These are phyloP conservation scores for Trypanosoma congolense DNA, from an alignment of 208 protist genomes.

Conservation along the genomic window DNA sequence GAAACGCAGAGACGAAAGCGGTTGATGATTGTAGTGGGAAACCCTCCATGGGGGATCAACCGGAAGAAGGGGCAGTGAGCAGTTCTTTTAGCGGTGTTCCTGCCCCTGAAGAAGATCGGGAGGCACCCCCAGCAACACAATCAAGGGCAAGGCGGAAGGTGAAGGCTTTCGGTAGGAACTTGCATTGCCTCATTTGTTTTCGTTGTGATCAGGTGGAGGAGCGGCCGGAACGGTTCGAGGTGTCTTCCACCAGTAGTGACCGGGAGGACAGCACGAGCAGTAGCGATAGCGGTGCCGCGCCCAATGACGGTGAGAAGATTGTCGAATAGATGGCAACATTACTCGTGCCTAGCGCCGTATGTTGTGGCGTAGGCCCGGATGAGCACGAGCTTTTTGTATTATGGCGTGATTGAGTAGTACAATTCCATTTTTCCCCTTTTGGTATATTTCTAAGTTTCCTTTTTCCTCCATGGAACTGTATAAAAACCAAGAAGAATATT, in stretches of 20 bases:
- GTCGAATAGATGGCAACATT: conserved; percentile 1
- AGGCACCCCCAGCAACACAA: not conserved
- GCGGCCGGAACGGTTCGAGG: conserved; percentile 51
- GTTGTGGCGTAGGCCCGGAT: too few relatives aligned
- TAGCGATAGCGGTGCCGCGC: not conserved
- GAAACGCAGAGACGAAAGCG: not conserved
- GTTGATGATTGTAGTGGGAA: not conserved
- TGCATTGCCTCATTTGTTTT: conserved; percentile 87
- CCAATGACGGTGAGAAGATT: not conserved
- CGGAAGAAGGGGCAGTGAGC: not conserved
- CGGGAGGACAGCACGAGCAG: conserved; percentile 4
- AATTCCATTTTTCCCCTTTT: too few relatives aligned
- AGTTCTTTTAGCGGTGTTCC: not conserved
- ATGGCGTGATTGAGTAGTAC: too few relatives aligned
- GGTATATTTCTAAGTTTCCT: too few relatives aligned
- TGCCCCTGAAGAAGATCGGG: not conserved
- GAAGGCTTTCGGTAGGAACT: conserved; percentile 40
- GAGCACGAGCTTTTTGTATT: too few relatives aligned
- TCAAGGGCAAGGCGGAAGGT: not conserved
- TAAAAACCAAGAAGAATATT: too few relatives aligned
- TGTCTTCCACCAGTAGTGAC: conserved; percentile 13
- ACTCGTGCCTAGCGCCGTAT: too few relatives aligned
- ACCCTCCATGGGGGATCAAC: not conserved
- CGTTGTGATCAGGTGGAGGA: conserved; percentile 69
- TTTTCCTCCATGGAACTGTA: too few relatives aligned